These are phyloP conservation scores for Scedosporium apiospermum DNA, from an alignment of 2,329 filamentous ascomycete genomes.

Conservation along the genomic window DNA sequence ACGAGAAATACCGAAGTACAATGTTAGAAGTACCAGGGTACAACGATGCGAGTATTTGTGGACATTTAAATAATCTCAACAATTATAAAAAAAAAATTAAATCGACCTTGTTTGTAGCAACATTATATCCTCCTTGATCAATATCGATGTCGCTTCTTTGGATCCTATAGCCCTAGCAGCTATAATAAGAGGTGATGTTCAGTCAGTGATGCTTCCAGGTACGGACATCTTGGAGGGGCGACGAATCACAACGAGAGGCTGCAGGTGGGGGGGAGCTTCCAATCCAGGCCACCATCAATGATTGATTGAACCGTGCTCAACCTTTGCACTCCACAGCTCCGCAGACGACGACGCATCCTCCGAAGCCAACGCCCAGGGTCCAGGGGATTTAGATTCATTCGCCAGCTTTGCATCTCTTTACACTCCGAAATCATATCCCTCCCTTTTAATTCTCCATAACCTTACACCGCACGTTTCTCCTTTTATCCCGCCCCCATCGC, in stretches of 20 bases:
- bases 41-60: background rate
- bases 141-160: too few species aligned
- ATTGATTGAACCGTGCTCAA: too few species aligned
- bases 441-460: background rate
- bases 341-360: background rate
- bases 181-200: too few species aligned
- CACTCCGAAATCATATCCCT: background rate
- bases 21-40: too few species aligned
- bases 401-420: background rate
- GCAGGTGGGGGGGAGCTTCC: background rate
- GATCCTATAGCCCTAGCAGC: background rate
- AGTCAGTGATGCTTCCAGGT: too few species aligned
- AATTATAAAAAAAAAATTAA: background rate
- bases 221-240: background rate
- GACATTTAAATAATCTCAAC: background rate
- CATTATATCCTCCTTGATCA: background rate
- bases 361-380: too few species aligned
- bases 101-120: background rate
- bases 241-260: background rate
- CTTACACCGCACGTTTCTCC: background rate
- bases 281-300: too few species aligned
- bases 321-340: background rate
- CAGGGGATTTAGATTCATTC: too few species aligned
- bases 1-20: too few species aligned
- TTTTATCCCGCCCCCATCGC: background rate